Evolutionary conservation across 129 eudicot species (phyloP).

Genomic region (Sambucus nigra): DNA sequence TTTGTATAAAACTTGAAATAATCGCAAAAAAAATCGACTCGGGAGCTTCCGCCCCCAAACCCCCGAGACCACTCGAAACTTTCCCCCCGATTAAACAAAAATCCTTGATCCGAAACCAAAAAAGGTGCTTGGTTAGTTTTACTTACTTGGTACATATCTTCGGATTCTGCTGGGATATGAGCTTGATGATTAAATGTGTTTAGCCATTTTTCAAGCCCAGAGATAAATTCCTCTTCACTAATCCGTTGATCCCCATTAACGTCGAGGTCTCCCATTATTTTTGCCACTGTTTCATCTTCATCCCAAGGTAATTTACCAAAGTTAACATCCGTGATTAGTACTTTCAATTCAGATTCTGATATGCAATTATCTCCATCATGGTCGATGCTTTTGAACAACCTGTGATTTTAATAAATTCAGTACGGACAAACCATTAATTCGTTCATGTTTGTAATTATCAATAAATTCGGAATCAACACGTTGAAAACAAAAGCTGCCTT

Average conservation of each 20-base stretch:
- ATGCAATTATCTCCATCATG: conserved; percentile 36
- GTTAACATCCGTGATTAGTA: conserved; percentile 33
- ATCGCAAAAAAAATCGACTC: too few species aligned
- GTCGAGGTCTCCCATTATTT: conserved; percentile 56
- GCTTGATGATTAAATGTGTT: conserved; percentile 16
- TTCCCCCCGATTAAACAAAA: too few species aligned
- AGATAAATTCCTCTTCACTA: conserved; percentile 50
- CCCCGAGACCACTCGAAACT: too few species aligned
- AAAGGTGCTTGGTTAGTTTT: too few species aligned
- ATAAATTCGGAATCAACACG: background rate
- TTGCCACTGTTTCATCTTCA: conserved; percentile 41
- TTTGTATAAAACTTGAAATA: too few species aligned
- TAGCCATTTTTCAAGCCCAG: conserved; percentile 49
- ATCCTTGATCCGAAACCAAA: too few species aligned
- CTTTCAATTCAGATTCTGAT: conserved; percentile 40
- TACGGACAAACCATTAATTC: too few species aligned
- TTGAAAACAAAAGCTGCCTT: conserved; percentile 1
- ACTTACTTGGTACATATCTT: conserved; percentile 35
- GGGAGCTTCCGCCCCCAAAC: too few species aligned
- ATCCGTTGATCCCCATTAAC: conserved; percentile 40
- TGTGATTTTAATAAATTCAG: too few species aligned
- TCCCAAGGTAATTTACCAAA: conserved; percentile 39
- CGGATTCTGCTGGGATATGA: conserved; percentile 18
- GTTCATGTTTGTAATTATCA: too few species aligned
- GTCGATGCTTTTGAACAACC: conserved; percentile 51